Conservation (phyloP, 208 protist species). For the Porcisia hertigi region DNA sequence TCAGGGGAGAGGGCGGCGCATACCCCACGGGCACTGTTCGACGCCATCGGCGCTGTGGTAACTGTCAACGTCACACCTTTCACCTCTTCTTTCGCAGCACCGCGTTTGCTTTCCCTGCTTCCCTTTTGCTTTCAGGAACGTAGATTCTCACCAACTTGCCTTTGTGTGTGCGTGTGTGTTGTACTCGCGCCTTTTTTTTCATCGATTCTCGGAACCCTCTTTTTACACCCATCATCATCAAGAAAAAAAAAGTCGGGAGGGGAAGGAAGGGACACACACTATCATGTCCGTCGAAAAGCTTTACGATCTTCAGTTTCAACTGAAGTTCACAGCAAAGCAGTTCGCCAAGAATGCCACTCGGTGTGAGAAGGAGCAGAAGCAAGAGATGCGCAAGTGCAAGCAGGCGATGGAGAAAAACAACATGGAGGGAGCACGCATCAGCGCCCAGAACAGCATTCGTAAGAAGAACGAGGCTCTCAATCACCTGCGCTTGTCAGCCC, state of each 20-base stretch:
- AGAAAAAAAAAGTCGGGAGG: too few relatives aligned
- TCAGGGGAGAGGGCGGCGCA: too few relatives aligned
- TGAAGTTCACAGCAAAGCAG: constrained; percentile 96
- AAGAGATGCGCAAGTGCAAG: constrained; percentile 93
- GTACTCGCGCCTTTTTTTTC: constrained; percentile 8
- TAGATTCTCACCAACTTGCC: too few relatives aligned
- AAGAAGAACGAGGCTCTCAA: constrained; percentile 97
- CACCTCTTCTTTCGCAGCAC: too few relatives aligned
- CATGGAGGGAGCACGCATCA: constrained; percentile 97
- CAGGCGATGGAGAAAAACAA: constrained; percentile 97
- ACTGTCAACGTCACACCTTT: too few relatives aligned
- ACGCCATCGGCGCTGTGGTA: too few relatives aligned
- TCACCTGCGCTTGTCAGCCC: constrained; percentile 94
- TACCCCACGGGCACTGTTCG: too few relatives aligned
- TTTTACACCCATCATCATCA: background rate
- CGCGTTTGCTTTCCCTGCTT: too few relatives aligned
- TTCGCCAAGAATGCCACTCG: constrained; percentile 87
- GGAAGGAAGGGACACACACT: too few relatives aligned
- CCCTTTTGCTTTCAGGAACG: too few relatives aligned
- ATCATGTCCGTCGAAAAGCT: constrained; percentile 82
- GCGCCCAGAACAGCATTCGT: constrained; percentile 98
- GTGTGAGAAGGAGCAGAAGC: constrained; percentile 94
- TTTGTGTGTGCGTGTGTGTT: too few relatives aligned
- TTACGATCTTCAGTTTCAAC: constrained; percentile 93
- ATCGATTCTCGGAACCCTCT: background rate